Percentiles rank a stretch among this genome's conserved stretches.
phyloP scores from a whole-genome alignment of 2,329 filamentous ascomycete species.

The Aschersonia sp. region DNA sequence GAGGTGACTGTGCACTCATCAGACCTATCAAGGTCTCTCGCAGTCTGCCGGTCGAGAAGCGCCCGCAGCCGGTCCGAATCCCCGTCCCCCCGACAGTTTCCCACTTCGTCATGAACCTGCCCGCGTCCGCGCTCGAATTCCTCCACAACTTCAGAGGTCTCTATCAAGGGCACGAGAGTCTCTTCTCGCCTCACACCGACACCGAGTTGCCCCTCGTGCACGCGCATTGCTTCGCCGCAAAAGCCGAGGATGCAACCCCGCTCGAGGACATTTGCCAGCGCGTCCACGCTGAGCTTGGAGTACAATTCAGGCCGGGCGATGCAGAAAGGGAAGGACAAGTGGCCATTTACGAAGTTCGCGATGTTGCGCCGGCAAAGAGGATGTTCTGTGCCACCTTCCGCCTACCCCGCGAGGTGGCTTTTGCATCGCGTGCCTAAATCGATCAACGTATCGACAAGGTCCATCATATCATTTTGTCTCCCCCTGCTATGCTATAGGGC shows the following conservation, averaged over 20 bases:
- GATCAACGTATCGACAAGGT: background rate
- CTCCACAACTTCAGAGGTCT: conserved; percentile 53
- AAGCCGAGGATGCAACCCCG: conserved; percentile 60
- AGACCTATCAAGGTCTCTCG: conserved; percentile 23
- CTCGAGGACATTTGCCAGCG: conserved; percentile 31
- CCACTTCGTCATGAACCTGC: conserved; percentile 98
- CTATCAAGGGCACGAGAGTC: conserved; percentile 54
- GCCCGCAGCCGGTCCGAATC: conserved; percentile 23
- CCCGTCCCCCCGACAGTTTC: conserved; percentile 60
- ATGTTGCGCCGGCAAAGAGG: conserved; percentile 84
- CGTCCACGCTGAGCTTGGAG: conserved; percentile 25
- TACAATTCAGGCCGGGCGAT: conserved; percentile 27
- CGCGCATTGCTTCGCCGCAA: conserved; percentile 85
- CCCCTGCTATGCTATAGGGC: background rate
- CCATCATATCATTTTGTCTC: background rate
- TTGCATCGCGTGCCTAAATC: conserved; percentile 28
- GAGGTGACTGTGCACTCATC: conserved; percentile 40
- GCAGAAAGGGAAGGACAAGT: conserved; percentile 32
- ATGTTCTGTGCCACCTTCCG: conserved; percentile 96
- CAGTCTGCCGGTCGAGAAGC: conserved; percentile 20
- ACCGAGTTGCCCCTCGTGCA: conserved; percentile 68
- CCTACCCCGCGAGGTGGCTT: conserved; percentile 70
- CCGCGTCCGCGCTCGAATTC: conserved; percentile 78
- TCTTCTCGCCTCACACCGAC: conserved; percentile 47
- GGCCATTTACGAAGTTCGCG: conserved; percentile 56